phyloP scores from a whole-genome alignment of 768 basidiomycete genomes.

The Rhizopogon salebrosus region DNA sequence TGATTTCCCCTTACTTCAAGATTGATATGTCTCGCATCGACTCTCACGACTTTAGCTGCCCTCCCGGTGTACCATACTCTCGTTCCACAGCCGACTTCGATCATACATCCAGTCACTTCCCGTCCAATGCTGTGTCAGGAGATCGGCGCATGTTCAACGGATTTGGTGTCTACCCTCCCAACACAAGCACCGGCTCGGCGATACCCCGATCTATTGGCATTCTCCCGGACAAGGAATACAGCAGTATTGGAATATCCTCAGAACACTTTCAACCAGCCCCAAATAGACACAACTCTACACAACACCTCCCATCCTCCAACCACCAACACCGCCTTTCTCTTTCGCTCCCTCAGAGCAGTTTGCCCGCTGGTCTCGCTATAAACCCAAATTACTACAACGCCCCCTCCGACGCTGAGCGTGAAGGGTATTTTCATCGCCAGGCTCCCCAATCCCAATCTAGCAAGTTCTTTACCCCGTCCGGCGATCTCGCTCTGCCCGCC shows the following conservation, averaged over 20 bases:
- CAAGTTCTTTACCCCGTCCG: constrained; percentile 10
- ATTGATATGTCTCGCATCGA: constrained; percentile 45
- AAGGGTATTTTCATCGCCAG: constrained; percentile 10
- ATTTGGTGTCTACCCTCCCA: constrained; percentile 11
- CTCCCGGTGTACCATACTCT: constrained; percentile 23
- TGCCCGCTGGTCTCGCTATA: constrained; percentile 18
- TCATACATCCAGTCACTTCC: constrained; percentile 13
- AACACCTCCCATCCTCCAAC: constrained; percentile 37
- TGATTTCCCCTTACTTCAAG: background rate
- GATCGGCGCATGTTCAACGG: constrained; percentile 20
- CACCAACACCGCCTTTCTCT: constrained; percentile 37
- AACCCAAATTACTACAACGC: constrained; percentile 12
- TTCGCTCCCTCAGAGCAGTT: constrained; percentile 19
- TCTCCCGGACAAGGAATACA: constrained; percentile 34
- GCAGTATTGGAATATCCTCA: constrained; percentile 11
- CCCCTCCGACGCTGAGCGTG: constrained; percentile 19
- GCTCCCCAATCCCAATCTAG: constrained; percentile 13
- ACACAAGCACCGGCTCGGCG: constrained; percentile 21
- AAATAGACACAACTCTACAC: constrained; percentile 29
- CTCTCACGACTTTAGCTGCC: constrained; percentile 34
- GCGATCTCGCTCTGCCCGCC: constrained; percentile 18
- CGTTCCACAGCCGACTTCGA: constrained; percentile 29
- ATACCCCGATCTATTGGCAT: constrained; percentile 30
- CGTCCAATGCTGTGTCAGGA: constrained; percentile 9
- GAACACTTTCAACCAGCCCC: constrained; percentile 29